A percentile compares a stretch with the other conserved stretches of the same genome.
Evolutionary conservation across 108 stramenopile genomes (phyloP).

Genomic region (Fistulifera solaris): DNA sequence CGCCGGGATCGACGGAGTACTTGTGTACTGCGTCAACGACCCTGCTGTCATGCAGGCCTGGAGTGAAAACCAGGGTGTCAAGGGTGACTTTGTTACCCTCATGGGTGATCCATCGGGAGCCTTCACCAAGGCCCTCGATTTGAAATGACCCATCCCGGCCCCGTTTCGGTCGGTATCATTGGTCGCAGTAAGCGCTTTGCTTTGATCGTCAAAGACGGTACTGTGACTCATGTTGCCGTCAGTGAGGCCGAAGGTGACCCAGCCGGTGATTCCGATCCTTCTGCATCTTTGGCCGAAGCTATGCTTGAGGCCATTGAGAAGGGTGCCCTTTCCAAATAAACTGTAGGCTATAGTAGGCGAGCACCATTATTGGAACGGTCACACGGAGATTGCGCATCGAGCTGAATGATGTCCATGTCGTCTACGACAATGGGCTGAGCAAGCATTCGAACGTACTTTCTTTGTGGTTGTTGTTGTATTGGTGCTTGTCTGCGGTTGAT

Average conservation of each 20-base stretch:
- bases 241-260: conserved; percentile 52
- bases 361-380: too few relatives aligned
- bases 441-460: too few relatives aligned
- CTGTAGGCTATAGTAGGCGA: too few relatives aligned
- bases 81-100: conserved; percentile 38
- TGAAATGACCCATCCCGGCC: conserved; percentile 68
- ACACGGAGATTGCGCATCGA: too few relatives aligned
- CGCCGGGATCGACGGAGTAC: conserved; percentile 45
- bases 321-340: too few relatives aligned
- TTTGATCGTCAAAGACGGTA: conserved; percentile 54
- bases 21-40: conserved; percentile 72
- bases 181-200: conserved; percentile 73
- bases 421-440: too few relatives aligned
- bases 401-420: too few relatives aligned
- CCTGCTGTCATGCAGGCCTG: conserved; percentile 71
- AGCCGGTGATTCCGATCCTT: conserved; percentile 43
- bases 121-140: conserved; percentile 63
- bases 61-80: conserved; percentile 53
- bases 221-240: conserved; percentile 48
- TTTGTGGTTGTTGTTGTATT: too few relatives aligned
- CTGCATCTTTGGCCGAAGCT: conserved; percentile 25
- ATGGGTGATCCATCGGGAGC: conserved; percentile 57
- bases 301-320: conserved; percentile 38
- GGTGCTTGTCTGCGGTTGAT: too few relatives aligned
- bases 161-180: conserved; percentile 33